Base-by-base conservation (phyloP, 352 stramenopile genomes). In the Phytophthora macrochlamydospora region DNA sequence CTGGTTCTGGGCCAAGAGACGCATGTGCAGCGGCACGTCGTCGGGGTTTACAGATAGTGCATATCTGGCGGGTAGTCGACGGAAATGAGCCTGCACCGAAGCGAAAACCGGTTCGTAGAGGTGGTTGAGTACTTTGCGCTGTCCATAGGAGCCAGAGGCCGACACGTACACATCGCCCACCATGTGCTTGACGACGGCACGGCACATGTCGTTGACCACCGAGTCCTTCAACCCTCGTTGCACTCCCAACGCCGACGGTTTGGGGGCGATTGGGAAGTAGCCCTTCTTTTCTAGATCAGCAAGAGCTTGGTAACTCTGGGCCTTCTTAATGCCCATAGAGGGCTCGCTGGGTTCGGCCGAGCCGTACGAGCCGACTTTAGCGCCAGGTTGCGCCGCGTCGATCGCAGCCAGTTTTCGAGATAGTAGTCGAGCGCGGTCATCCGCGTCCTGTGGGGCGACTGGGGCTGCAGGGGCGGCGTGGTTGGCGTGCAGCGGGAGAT, bases 201-300 rank as follows among this genome's bases (percentile, higher is more conserved):
- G 83, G 61, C 87, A 95, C 87, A 95, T 95, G 53, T 95, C 87
- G 71, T 95, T 93, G 55, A 95, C 83, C 37, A 95, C 87, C 55
- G 87, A 95, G 69, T 95, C 78, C 56, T 94, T 95, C 5, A 95
- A 69, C 7, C 85, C 87, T 40, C 87, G 78, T 59, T 95, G 87
- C 9, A 94, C 83, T n/a, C 87, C 87, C 18, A 90, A 73, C 4
- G 87, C 85, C 7, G 87, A 93, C 12, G 85, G 81, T 51, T 90
- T 95, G 9, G 85, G 84, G 1, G 87, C 82, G 1, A 85, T 68
- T 1, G 86, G 86, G 54, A 94, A 94, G 66, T 93, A 94, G 8
- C 85, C 83, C 35, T 89, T 90, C 71, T 93, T 93, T 65, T 95
- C 87, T 28, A 95, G 60, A 37, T 93, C 85, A n/a, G 85, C 85